These are phyloP conservation scores for Phialemoniopsis sp. DNA, from an alignment of 2,329 filamentous ascomycete species.

Conservation along the genomic window DNA sequence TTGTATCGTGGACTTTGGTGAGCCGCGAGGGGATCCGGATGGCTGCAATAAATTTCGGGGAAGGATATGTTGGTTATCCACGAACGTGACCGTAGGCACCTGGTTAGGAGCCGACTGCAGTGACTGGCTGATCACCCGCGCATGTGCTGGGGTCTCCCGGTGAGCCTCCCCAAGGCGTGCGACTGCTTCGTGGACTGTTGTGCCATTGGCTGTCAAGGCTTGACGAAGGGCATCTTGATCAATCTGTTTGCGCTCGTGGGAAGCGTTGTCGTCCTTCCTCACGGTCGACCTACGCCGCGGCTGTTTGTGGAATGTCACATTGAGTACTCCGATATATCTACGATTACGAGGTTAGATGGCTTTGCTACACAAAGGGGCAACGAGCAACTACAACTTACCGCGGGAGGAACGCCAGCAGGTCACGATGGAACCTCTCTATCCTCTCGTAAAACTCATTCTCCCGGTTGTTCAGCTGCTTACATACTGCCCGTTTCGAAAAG, in stretches of 20 bases:
- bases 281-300: conserved; percentile 59
- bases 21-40: conserved; percentile 18
- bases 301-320: conserved; percentile 89
- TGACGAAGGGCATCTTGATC: conserved; percentile 19
- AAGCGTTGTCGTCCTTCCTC: conserved; percentile 41
- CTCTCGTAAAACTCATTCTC: conserved; percentile 99
- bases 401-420: conserved; percentile 85
- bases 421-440: conserved; percentile 85
- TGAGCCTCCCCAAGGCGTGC: too few species aligned
- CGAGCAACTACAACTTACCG: conserved; percentile 50
- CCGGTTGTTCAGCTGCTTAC: conserved; percentile 95
- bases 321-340: conserved; percentile 94
- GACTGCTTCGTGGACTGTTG: conserved; percentile 10
- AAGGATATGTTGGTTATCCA: conserved; percentile 91
- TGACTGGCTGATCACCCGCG: conserved; percentile 66
- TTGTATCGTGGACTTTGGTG: neutral
- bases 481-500: conserved; percentile 91
- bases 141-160: conserved; percentile 16
- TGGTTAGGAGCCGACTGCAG: conserved; percentile 60
- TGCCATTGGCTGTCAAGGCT: conserved; percentile 12
- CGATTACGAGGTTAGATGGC: conserved; percentile 14
- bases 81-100: conserved; percentile 86
- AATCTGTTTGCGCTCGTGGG: conserved; percentile 27
- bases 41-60: conserved; percentile 76
- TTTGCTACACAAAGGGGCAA: neutral